Conservation (phyloP, 208 protist species). For the Porcisia hertigi region DNA sequence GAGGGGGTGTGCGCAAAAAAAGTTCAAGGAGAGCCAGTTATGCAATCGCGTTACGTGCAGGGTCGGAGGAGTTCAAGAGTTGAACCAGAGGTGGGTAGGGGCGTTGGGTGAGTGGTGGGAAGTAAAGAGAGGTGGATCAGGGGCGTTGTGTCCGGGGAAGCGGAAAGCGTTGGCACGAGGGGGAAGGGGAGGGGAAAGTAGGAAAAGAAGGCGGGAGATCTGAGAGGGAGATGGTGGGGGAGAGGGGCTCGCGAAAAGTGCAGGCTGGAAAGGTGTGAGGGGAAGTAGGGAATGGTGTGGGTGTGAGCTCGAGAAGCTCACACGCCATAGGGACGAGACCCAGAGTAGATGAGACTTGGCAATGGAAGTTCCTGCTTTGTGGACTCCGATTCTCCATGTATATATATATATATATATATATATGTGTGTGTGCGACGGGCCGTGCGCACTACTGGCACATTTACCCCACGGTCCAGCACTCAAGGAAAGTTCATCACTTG, state of each 20-base stretch:
- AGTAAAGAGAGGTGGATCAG: not conserved
- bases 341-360: not conserved
- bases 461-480: not conserved
- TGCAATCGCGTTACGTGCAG: too few species aligned
- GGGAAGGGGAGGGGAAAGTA: not conserved
- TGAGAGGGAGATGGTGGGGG: too few species aligned
- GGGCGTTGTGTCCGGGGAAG: not conserved
- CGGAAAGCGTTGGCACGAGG: not conserved
- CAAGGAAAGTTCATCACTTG: not conserved
- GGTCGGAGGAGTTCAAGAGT: not conserved
- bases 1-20: conserved; percentile 1
- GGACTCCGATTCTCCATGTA: not conserved
- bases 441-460: too few species aligned
- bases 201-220: not conserved
- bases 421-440: too few species aligned
- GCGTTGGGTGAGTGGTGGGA: not conserved
- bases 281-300: not conserved
- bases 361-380: not conserved
- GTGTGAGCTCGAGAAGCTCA: not conserved
- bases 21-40: not conserved
- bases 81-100: not conserved
- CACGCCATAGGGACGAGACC: not conserved
- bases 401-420: too few species aligned
- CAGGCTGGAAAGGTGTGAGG: not conserved
- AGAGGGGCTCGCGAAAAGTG: not conserved